Conservation (phyloP, 176 grass and related monocot genomes). For the Triticum monococcum region DNA sequence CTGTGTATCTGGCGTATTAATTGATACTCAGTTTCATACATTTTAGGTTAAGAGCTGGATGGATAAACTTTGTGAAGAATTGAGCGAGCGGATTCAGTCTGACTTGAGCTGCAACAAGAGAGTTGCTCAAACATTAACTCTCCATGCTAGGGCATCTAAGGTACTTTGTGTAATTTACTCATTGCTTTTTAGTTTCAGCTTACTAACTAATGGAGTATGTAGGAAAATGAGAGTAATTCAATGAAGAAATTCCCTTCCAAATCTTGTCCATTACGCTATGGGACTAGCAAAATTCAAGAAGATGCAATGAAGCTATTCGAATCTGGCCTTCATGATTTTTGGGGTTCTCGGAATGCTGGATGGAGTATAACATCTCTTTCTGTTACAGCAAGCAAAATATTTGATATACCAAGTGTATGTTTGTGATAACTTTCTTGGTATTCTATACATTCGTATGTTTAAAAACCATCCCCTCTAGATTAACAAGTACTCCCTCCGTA, state of each 20-base stretch:
- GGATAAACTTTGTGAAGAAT: constrained; percentile 88
- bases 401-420: constrained; percentile 73
- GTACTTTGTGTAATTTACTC: constrained; percentile 38
- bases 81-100: constrained; percentile 82
- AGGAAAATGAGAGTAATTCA: constrained; percentile 46
- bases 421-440: constrained; percentile 3
- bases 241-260: constrained; percentile 91
- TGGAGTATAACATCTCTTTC: constrained; percentile 94
- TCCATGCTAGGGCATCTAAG: constrained; percentile 81
- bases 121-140: constrained; percentile 70
- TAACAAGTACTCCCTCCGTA: background rate
- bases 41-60: constrained; percentile 81
- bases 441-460: background rate
- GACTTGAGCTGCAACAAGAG: constrained; percentile 92
- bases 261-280: constrained; percentile 90
- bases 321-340: constrained; percentile 76
- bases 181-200: background rate
- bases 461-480: background rate
- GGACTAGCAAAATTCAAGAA: constrained; percentile 87
- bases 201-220: background rate
- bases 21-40: background rate
- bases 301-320: constrained; percentile 92
- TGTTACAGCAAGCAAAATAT: constrained; percentile 92
- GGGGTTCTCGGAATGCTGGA: constrained; percentile 61
- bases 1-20: background rate